Conservation (phyloP, 495 filamentous ascomycete genomes). For the Penicillium macrosclerotiorum region DNA sequence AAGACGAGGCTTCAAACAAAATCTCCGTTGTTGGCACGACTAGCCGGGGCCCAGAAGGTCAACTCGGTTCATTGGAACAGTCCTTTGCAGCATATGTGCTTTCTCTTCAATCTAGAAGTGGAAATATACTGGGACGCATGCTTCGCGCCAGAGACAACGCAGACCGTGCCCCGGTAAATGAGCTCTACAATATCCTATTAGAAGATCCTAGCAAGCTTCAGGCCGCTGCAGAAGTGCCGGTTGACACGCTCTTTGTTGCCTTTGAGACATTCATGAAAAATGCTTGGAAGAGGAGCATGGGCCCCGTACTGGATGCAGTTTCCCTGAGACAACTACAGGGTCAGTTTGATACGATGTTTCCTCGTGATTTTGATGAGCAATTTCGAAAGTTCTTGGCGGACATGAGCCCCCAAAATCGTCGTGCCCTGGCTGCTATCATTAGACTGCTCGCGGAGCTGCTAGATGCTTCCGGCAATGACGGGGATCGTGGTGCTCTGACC, state of each 20-base stretch:
- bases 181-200: conserved; percentile 83
- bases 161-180: conserved; percentile 79
- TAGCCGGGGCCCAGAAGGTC: conserved; percentile 36
- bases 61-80: conserved; percentile 72
- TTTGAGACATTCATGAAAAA: conserved; percentile 92
- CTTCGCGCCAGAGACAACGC: conserved; percentile 67
- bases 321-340: conserved; percentile 67
- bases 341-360: conserved; percentile 69
- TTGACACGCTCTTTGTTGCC: conserved; percentile 88
- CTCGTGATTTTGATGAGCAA: conserved; percentile 79
- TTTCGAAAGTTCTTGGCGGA: conserved; percentile 74
- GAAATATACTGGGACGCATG: conserved; percentile 75
- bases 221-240: conserved; percentile 67
- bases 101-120: conserved; percentile 76
- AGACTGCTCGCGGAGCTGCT: conserved; percentile 85
- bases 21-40: conserved; percentile 33
- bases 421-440: conserved; percentile 80
- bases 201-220: conserved; percentile 77
- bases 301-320: conserved; percentile 66
- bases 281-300: conserved; percentile 88
- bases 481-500: conserved; percentile 85
- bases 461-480: conserved; percentile 92
- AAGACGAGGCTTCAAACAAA: conserved; percentile 30
- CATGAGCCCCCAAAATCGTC: conserved; percentile 87
- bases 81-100: conserved; percentile 82